Conservation (phyloP, 345 rosid species). For the Euphorbia lathyris region DNA sequence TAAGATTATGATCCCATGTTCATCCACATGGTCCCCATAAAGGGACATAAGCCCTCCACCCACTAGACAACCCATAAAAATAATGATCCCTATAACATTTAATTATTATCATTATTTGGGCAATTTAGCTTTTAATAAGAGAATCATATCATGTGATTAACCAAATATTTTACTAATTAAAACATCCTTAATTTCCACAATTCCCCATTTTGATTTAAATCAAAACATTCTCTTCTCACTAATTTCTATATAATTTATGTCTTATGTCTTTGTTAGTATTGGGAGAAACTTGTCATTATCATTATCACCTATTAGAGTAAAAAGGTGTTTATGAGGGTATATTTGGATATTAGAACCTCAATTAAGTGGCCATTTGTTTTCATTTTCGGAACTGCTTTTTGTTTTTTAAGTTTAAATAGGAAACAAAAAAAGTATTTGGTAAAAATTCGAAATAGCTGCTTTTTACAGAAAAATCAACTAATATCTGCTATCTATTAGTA, state of each 20-base stretch:
- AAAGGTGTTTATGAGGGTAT: too few species aligned
- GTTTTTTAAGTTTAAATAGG: too few species aligned
- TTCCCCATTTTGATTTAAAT: constrained; percentile 7
- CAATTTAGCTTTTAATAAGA: constrained; percentile 2
- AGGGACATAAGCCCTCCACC: constrained; percentile 38
- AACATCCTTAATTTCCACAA: constrained; percentile 17
- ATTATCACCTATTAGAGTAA: constrained; percentile 5
- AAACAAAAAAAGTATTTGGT: too few species aligned
- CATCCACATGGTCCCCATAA: constrained; percentile 50
- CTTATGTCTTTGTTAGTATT: too few species aligned
- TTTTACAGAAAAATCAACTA: too few species aligned
- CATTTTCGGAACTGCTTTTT: too few species aligned
- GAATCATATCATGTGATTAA: constrained; percentile 25
- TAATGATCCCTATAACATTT: constrained; percentile 19
- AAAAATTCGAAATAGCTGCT: too few species aligned
- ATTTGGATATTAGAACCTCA: too few species aligned
- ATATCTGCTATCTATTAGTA: too few species aligned
- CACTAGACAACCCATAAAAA: constrained; percentile 33
- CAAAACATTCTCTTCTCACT: constrained; percentile 11
- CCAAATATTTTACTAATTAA: not conserved
- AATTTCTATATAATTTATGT: constrained; percentile 1
- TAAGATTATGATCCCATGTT: constrained; percentile 33
- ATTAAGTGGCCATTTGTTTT: too few species aligned
- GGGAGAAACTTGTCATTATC: constrained; percentile 2
- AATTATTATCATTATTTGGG: constrained; percentile 2